Evolutionary conservation across 2,329 filamentous ascomycete species (phyloP).

Genomic region (Arthrinium puccinioides): DNA sequence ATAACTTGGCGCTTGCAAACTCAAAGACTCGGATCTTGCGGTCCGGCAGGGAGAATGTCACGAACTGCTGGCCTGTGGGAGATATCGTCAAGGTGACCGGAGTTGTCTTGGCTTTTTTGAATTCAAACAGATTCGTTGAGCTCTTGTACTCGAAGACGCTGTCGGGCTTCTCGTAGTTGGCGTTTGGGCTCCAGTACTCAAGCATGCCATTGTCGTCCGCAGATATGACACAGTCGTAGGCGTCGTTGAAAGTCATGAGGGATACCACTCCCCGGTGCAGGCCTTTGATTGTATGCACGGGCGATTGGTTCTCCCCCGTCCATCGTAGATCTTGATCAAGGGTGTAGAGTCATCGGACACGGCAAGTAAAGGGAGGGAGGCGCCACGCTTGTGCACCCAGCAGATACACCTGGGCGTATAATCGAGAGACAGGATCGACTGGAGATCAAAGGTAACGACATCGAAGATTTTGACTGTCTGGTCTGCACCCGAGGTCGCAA

Average conservation of each 20-base stretch:
- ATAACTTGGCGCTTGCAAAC: slow-evolving; percentile 79
- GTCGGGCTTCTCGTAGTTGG: slow-evolving; percentile 81
- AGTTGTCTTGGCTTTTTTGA: slow-evolving; percentile 88
- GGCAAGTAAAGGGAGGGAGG: slow-evolving; percentile 80
- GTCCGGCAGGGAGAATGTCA: slow-evolving; percentile 85
- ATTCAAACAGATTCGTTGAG: slow-evolving; percentile 89
- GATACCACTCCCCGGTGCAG: slow-evolving; percentile 79
- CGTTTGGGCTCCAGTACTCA: slow-evolving; percentile 87
- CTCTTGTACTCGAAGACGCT: slow-evolving; percentile 92
- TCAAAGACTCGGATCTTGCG: slow-evolving; percentile 91
- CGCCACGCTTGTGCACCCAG: slow-evolving; percentile 84
- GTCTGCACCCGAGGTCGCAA: slow-evolving; percentile 79
- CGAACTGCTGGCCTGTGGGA: slow-evolving; percentile 78
- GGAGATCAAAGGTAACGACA: slow-evolving; percentile 78
- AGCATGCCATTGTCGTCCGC: slow-evolving; percentile 88
- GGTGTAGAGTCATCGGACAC: slow-evolving; percentile 70
- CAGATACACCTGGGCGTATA: slow-evolving; percentile 73
- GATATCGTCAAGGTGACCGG: slow-evolving; percentile 80
- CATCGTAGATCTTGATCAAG: slow-evolving; percentile 78
- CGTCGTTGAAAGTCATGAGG: slow-evolving; percentile 82
- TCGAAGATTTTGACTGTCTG: slow-evolving; percentile 76
- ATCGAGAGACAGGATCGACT: slow-evolving; percentile 74
- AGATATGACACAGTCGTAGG: slow-evolving; percentile 85
- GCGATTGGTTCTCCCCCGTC: slow-evolving; percentile 72
- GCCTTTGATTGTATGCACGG: slow-evolving; percentile 69